phyloP scores from a whole-genome alignment of 768 basidiomycete genomes.

The Suillus variegatus region DNA sequence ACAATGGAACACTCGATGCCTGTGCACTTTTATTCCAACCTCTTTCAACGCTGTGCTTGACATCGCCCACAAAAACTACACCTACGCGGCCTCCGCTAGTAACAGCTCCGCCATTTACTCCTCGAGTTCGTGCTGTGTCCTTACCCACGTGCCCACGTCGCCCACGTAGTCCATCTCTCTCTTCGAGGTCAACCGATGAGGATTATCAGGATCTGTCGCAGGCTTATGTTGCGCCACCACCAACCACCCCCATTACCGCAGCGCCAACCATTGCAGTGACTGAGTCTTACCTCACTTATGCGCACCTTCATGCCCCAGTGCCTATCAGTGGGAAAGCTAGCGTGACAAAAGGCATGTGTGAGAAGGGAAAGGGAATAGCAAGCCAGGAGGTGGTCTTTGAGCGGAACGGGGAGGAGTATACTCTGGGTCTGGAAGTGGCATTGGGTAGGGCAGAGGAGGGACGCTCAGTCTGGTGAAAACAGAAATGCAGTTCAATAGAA shows the following conservation, averaged over 20 bases:
- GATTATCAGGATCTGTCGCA: slow-evolving; percentile 31
- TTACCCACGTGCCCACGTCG: slow-evolving; percentile 19
- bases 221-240: slow-evolving; percentile 25
- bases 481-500: not conserved
- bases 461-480: slow-evolving; percentile 29
- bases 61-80: slow-evolving; percentile 13
- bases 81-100: slow-evolving; percentile 15
- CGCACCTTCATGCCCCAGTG: slow-evolving; percentile 24
- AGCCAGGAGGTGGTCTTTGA: slow-evolving; percentile 28
- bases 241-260: slow-evolving; percentile 27
- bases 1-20: slow-evolving; percentile 17
- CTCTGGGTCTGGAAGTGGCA: slow-evolving; percentile 32
- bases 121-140: slow-evolving; percentile 28
- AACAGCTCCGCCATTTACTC: slow-evolving; percentile 14
- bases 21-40: slow-evolving; percentile 33
- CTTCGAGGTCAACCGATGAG: slow-evolving; percentile 14
- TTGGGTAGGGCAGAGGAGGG: slow-evolving; percentile 35
- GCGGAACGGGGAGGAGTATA: slow-evolving; percentile 27
- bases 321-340: slow-evolving; percentile 9
- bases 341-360: slow-evolving; percentile 2
- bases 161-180: slow-evolving; percentile 20
- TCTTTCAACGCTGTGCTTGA: slow-evolving; percentile 18
- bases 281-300: slow-evolving; percentile 31
- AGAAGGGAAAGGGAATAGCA: slow-evolving; percentile 10
- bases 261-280: slow-evolving; percentile 17